A percentile compares a stretch with the other conserved stretches of the same genome.
These are phyloP conservation scores for Pseudonitzschia delicatissima DNA, from an alignment of 108 stramenopile genomes.

Conservation along the genomic window DNA sequence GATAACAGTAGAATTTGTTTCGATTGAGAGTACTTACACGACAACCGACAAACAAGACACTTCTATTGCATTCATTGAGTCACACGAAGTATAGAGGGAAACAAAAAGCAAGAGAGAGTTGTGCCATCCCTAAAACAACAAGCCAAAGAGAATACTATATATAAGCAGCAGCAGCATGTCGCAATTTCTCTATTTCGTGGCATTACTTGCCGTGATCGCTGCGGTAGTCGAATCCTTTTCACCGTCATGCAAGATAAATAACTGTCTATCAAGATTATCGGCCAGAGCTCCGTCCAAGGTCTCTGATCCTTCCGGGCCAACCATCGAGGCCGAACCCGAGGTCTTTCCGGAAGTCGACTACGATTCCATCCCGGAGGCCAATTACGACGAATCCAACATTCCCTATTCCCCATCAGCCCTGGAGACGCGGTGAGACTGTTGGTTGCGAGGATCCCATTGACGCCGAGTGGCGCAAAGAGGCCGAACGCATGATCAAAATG, in stretches of 20 bases:
- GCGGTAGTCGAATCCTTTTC: not conserved
- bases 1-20: not conserved
- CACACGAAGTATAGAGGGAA: not conserved
- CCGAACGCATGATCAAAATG: conserved; percentile 59
- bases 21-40: no score
- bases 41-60: not conserved
- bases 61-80: not conserved
- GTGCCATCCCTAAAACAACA: not conserved
- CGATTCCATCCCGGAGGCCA: conserved; percentile 31
- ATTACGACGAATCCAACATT: conserved; percentile 35
- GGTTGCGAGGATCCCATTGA: conserved; percentile 84
- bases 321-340: conserved; percentile 21
- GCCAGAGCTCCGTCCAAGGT: conserved; percentile 26
- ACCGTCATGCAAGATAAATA: not conserved
- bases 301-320: conserved; percentile 45
- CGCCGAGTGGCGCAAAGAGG: conserved; percentile 66
- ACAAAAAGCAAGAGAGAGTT: no score
- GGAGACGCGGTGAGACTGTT: conserved; percentile 73
- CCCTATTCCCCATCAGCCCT: conserved; percentile 81
- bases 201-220: not conserved
- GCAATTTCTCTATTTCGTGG: not conserved
- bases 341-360: conserved; percentile 23
- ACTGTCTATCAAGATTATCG: not conserved
- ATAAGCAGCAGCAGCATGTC: not conserved
- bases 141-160: not conserved